Percentiles rank a stretch among this genome's conserved stretches.
Evolutionary conservation across 495 filamentous ascomycete species (phyloP).

Genomic region (Pseudomonodictys pantanalensis): DNA sequence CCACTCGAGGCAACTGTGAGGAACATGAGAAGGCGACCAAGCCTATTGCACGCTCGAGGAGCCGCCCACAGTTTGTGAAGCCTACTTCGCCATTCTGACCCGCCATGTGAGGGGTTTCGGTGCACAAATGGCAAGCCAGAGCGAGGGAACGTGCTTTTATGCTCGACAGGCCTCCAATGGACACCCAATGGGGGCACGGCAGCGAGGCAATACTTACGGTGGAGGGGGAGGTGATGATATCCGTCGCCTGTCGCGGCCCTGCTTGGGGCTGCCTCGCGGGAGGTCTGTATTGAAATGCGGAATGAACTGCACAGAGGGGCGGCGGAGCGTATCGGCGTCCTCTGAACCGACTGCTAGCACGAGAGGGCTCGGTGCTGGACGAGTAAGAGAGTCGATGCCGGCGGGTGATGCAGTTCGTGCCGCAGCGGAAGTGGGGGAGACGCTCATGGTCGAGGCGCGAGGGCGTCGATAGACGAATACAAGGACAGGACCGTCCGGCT

Average conservation of each 20-base stretch:
- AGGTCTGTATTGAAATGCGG: slow-evolving; percentile 24
- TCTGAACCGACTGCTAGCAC: slow-evolving; percentile 6
- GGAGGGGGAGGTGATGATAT: slow-evolving; percentile 37
- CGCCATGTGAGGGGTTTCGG: not conserved
- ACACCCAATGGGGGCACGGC: not conserved
- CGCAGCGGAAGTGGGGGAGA: slow-evolving; percentile 30
- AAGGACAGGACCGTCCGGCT: slow-evolving; percentile 17
- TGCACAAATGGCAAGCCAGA: not conserved
- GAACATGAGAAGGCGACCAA: slow-evolving; percentile 19
- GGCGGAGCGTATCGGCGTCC: slow-evolving; percentile 20
- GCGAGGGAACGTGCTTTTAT: slow-evolving; percentile 3
- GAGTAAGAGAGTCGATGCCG: not conserved
- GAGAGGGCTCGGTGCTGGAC: slow-evolving; percentile 22
- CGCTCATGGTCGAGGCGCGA: slow-evolving; percentile 33
- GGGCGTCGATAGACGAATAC: slow-evolving; percentile 28
- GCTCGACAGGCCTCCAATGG: not conserved
- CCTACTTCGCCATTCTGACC: slow-evolving; percentile 21
- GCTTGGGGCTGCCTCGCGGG: slow-evolving; percentile 27
- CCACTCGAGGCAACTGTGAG: slow-evolving; percentile 14
- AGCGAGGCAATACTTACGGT: slow-evolving; percentile 34
- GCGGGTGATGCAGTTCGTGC: slow-evolving; percentile 24
- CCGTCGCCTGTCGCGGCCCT: slow-evolving; percentile 25
- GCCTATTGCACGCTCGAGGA: slow-evolving; percentile 20
- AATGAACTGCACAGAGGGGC: slow-evolving; percentile 33
- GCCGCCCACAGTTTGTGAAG: slow-evolving; percentile 23